Evolutionary conservation across 2,329 filamentous ascomycete genomes (phyloP), one percentile per base, ranked within the genome.

Genomic region (Ophiostoma quercus): DNA sequence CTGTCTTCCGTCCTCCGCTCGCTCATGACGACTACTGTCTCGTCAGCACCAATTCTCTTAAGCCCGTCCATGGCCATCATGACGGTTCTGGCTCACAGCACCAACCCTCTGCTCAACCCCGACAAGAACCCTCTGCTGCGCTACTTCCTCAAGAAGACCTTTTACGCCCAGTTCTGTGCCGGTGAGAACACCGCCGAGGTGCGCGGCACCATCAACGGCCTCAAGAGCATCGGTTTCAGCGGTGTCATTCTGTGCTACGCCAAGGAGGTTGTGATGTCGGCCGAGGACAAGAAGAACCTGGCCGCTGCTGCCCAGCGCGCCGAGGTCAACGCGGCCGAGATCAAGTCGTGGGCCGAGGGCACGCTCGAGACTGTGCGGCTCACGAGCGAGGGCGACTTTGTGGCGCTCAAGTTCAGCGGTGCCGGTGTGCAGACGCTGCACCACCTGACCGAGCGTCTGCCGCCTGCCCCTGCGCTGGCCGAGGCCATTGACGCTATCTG

Each of bases 131-230:
- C 87, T 0, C 66, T 94, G 1, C 83, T 96, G 19, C 85, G 88
- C 62, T 86, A 82, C 71, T 77, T 93, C 60, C 82, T 97, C 67
- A 92, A 93, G 77, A 86, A 88, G 76, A 96, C 92, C 0, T 93
- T 97, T 75, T 97, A 97, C 78, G 88, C 88, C 32, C 94, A 97
- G 76, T 97, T 96, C 79, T 97, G 94, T 78, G 92, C 92, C 0
- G 94, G 94, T 37, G 90, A 93, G 79, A 90, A 86, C 67, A 82
- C 85, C 0, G 75, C 78, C 1, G 91, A 97, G 78, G 90, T 96
- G 1, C 81, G 83, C 60, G 79, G 77, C 39, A 93, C 90, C 0
- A 86, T 92, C 39, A 77, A 83, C 1, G 81, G 84, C 1, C 82
- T 96, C 11, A 91, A 92, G 78, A 78, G 82, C 41, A 87, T 94